Evolutionary conservation across 2,329 filamentous ascomycete species (phyloP), one percentile per base, ranked within the genome.

Genomic region (Phymatotrichopsis omnivora): DNA sequence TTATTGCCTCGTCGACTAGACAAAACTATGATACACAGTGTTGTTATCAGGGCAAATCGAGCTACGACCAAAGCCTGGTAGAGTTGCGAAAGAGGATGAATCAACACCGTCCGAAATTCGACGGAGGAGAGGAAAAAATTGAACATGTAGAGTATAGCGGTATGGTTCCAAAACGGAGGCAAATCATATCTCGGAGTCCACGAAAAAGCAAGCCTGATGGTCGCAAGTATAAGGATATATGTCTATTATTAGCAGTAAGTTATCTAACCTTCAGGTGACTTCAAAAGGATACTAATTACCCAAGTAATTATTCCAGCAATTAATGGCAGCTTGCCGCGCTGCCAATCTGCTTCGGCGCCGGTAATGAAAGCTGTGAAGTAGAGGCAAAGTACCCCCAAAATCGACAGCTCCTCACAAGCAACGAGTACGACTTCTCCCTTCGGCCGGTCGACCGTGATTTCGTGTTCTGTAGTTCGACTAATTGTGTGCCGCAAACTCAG

Each of bases 1-100:
- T 85, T 91, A 64, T 96, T 96, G 33, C 91, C 91, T 66, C 86
- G 91, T 54, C 91, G 78, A 51, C 85, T 93, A 40, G 79, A 82
- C 45, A 93, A 64, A 32, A 85, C 77, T 61, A 95, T 79, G 34
- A 75, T 63, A 42, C 86, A 78, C 10, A 98, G 72, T 10, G 93
- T 61, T 0, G 81, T 80, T 5, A 75, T 76, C 49, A 96, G 67
- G 1, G 69, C 68, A 60, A 96, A 96, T 58, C 93, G 78, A 48
- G 74, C 65, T 51, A 85, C 78, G 52, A 76, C 71, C 35, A 94
- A 68, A 37, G 71, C 69, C 60, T 81, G 73, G 3, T 76, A 69
- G 29, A 78, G 63, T 42, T 62, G 65, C 6, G 82, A 83, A 38
- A 68, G 71, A 0, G 85, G 80, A 62, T 91, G 80, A 51, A 96